Base-by-base conservation (phyloP, 306 rosid species). In the Luffa acutangula region DNA sequence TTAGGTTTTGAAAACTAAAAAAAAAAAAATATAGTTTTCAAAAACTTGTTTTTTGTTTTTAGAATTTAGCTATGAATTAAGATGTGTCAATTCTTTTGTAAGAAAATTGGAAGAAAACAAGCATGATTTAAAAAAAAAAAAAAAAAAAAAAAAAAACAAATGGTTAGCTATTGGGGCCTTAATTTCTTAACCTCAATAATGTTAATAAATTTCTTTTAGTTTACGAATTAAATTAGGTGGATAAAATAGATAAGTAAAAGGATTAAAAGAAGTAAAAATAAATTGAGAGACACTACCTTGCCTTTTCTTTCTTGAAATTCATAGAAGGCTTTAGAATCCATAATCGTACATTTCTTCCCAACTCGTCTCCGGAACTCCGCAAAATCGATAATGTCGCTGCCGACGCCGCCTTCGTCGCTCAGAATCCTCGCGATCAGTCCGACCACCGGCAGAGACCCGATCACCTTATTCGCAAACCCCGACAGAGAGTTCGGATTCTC, bases 321-420 rank as follows among this genome's bases (percentile, higher is more conserved):
- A 81, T 91, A 91, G 62, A 95, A 92, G 42, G 97, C 90, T 85
- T 84, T 80, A 37, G 97, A 91, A 78, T 95, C 96, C 77, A 62
- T 42, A 13, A 84, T 37, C 13, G 90, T 66, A 45, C 98, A 91
- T 60, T 90, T 90, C 64, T 95, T 92, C 34, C 97, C 98, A 13
- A 92, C 97, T 69, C 97, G 82, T 75, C 95, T 90, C 33, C 97
- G 80, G 63, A 95, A 92, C 91, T 95, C 96, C 1, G 97, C 97
- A 59, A 95, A 95, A 79, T 95, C 97, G 34, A 95, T 72, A 3
- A 87, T 54, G 83, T 95, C 97, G 74, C 77, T 82, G 3, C 97
- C 98, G 21, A 95, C 92, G 65, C 98, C 97, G 46, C 98, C 98
- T 86, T 95, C 98, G 25, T 90, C 92, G 65, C 89, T 90, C 11